Base-by-base conservation (phyloP, 768 basidiomycete genomes). In the Termitomyces sp. region DNA sequence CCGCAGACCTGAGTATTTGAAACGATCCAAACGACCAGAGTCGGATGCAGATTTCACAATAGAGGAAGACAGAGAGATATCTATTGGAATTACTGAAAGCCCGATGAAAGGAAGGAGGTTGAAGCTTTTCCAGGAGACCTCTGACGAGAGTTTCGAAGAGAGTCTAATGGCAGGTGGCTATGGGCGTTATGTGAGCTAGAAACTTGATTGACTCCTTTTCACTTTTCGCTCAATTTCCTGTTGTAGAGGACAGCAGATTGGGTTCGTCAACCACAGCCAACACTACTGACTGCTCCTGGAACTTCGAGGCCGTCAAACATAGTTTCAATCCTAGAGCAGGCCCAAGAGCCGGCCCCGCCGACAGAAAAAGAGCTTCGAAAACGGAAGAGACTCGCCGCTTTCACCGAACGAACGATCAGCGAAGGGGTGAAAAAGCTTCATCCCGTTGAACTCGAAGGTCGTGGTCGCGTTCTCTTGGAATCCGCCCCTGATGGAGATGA, bases 141-240 rank as follows among this genome's bases (percentile, higher is more conserved):
- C 86, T 4, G 88, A 89, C 47, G 88, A 89, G 70, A 91, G 88
- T 65, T 91, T 92, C 63, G 90, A 92, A 65, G 89, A 92, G 71
- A 88, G 88, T 63, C 69, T 91, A 43, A 88, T 90, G 82, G 88
- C 88, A 20, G 88, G 88, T 32, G 89, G 90, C 8, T 91, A 91
- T 69, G 87, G 85, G 1, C 80, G 80, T 60, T 91, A 90, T 69
- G 89, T 86, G 68, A 70, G 84, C 22, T 56, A 50, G 12, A 40
- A 33, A 57, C 16, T 33, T 59, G 45, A 53, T 49, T 30, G 13
- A 32, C 18, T 38, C n/a, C 22, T 10, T 22, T 26, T 52, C 18
- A 18, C 40, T 20, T 35, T 36, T 49, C 62, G 61, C n/a, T 66
- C 63, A 56, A 47, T 6, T 1, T 46, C 5, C 22, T 49, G 52